phyloP scores from a whole-genome alignment of 1,284 basidiomycete species.

The Leucoagaricus sp. region DNA sequence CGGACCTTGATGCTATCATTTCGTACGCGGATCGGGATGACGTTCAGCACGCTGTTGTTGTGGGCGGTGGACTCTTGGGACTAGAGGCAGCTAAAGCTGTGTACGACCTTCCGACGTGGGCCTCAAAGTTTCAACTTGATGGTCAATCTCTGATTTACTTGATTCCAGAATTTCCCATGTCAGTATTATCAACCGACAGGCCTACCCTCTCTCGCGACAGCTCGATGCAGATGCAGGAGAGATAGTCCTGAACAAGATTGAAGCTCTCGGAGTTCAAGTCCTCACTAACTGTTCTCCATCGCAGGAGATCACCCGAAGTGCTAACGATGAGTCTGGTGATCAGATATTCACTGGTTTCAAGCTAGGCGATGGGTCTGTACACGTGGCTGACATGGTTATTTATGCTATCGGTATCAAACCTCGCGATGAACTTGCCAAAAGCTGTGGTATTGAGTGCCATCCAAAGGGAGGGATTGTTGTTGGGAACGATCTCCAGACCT shows the following conservation, averaged over 20 bases:
- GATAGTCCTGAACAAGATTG: constrained; percentile 69
- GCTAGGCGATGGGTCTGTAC: constrained; percentile 44
- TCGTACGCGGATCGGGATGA: constrained; percentile 49
- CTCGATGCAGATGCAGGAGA: constrained; percentile 70
- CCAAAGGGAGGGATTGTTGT: constrained; percentile 61
- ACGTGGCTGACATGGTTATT: constrained; percentile 55
- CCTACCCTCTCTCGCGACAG: constrained; percentile 69
- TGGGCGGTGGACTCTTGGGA: constrained; percentile 76
- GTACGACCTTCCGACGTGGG: constrained; percentile 55
- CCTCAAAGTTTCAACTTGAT: neutral
- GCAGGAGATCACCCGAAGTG: constrained; percentile 37
- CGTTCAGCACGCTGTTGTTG: constrained; percentile 54
- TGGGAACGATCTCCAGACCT: constrained; percentile 59
- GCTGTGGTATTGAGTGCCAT: constrained; percentile 50
- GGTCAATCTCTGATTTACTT: neutral
- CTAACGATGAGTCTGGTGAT: constrained; percentile 34
- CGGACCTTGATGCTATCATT: constrained; percentile 65
- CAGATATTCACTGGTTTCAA: constrained; percentile 50
- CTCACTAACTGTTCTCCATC: constrained; percentile 53
- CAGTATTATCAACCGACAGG: constrained; percentile 59
- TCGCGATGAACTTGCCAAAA: constrained; percentile 65
- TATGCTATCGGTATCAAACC: constrained; percentile 73
- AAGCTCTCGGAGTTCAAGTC: constrained; percentile 66
- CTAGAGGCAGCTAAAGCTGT: constrained; percentile 78
- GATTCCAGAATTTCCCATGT: constrained; percentile 34